These are phyloP conservation scores for Dactylella cylindrospora DNA, from an alignment of 2,329 filamentous ascomycete genomes.

Conservation along the genomic window DNA sequence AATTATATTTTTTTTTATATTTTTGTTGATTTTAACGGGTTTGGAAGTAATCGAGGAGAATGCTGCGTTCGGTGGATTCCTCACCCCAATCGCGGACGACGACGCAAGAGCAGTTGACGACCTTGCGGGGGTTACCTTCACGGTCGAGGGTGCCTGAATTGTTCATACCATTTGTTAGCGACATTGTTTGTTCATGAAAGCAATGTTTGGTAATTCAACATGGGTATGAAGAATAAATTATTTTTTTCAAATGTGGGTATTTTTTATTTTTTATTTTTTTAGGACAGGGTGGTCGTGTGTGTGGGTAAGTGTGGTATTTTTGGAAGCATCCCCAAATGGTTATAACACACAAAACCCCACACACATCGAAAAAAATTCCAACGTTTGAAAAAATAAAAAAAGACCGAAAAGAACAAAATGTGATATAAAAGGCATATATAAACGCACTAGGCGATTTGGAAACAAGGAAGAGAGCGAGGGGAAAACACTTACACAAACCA, in stretches of 20 bases:
- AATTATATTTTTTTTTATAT: slow-evolving; percentile 16
- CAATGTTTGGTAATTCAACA: slow-evolving; percentile 4
- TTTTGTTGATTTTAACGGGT: slow-evolving; percentile 56
- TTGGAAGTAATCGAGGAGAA: slow-evolving; percentile 99
- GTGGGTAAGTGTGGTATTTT: too few relatives aligned
- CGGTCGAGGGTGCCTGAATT: slow-evolving; percentile 88
- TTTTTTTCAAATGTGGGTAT: slow-evolving; percentile 3
- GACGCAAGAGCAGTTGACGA: slow-evolving; percentile 99
- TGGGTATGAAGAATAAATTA: too few relatives aligned
- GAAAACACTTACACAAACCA: slow-evolving; percentile 82
- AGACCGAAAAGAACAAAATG: neutral
- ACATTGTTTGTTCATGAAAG: slow-evolving; percentile 23
- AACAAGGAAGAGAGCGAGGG: slow-evolving; percentile 15
- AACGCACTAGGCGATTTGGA: neutral
- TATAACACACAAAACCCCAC: slow-evolving; percentile 10
- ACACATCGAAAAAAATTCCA: slow-evolving; percentile 3
- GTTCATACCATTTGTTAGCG: slow-evolving; percentile 25
- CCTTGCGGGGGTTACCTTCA: slow-evolving; percentile 99
- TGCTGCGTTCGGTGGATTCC: slow-evolving; percentile 97
- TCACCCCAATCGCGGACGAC: slow-evolving; percentile 99
- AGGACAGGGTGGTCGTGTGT: slow-evolving; percentile 10
- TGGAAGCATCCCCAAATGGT: too few relatives aligned
- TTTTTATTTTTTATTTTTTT: neutral
- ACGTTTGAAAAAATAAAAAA: neutral
- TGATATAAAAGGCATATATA: slow-evolving; percentile 6